Conservation (phyloP, 345 rosid species). For the Hibiscus trionum region DNA sequence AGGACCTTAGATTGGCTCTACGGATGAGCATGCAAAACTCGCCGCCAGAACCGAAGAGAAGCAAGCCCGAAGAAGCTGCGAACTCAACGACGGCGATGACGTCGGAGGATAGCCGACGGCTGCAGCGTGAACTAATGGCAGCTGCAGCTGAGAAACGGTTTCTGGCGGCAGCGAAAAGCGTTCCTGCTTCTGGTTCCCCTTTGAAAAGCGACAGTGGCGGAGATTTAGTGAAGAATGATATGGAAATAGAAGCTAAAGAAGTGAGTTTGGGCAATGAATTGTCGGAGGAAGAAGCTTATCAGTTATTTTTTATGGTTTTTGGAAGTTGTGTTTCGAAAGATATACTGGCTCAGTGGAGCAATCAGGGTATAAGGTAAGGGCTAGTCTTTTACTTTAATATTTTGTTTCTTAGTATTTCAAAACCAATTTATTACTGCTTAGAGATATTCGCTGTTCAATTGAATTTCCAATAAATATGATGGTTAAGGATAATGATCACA, state of each 20-base stretch:
- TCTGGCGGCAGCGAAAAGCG: slow-evolving; percentile 24
- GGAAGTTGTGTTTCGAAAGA: slow-evolving; percentile 61
- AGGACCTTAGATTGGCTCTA: slow-evolving; percentile 77
- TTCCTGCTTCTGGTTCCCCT: slow-evolving; percentile 22
- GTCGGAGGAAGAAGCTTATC: slow-evolving; percentile 41
- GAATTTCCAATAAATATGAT: not conserved
- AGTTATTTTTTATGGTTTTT: slow-evolving; percentile 71
- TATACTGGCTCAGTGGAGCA: slow-evolving; percentile 50
- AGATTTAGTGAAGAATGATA: slow-evolving; percentile 21
- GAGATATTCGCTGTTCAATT: not conserved
- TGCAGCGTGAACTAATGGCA: slow-evolving; percentile 91
- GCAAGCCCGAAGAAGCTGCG: slow-evolving; percentile 67
- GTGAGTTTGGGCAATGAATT: slow-evolving; percentile 17
- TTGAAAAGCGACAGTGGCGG: slow-evolving; percentile 12
- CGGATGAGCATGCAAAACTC: slow-evolving; percentile 85
- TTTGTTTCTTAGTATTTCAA: not conserved
- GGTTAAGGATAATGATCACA: not conserved
- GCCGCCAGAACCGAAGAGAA: slow-evolving; percentile 91
- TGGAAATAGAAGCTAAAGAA: slow-evolving; percentile 19
- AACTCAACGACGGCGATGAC: slow-evolving; percentile 10
- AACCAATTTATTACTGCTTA: not conserved
- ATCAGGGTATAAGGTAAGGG: slow-evolving; percentile 43
- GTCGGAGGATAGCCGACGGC: slow-evolving; percentile 49
- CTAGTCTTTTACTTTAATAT: not conserved
- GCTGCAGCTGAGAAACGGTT: slow-evolving; percentile 38